phyloP scores from a whole-genome alignment of 2,329 filamentous ascomycete species.

The Reticulascus tulasneorum region DNA sequence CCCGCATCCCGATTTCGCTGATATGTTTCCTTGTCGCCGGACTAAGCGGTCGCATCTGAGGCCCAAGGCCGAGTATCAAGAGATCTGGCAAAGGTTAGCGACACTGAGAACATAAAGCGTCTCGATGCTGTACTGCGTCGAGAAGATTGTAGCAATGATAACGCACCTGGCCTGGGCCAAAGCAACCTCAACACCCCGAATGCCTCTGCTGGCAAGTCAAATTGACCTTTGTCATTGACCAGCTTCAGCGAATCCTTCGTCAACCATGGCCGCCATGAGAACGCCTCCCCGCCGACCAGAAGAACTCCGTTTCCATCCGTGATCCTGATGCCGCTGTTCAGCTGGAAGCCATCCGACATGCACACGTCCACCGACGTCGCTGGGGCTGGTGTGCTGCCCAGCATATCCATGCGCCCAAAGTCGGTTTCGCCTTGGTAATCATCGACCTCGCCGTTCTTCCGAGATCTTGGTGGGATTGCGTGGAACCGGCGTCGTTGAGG shows the following conservation, averaged over 20 bases:
- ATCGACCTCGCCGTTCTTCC: constrained; percentile 1
- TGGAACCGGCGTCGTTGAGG: constrained; percentile 6
- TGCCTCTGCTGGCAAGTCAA: constrained; percentile 65
- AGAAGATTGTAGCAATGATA: neutral
- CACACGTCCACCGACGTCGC: constrained; percentile 82
- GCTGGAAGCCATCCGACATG: constrained; percentile 75
- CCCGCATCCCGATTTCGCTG: constrained; percentile 72
- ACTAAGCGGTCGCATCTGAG: constrained; percentile 69
- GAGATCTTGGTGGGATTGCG: neutral
- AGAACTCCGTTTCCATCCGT: constrained; percentile 67
- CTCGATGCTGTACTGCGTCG: neutral
- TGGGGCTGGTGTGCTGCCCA: constrained; percentile 70
- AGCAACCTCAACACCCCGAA: constrained; percentile 75
- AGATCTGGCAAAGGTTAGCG: constrained; percentile 58
- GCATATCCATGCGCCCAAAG: constrained; percentile 73
- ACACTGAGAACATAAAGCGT: too few relatives aligned
- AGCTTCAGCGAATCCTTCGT: constrained; percentile 41
- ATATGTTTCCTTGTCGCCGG: constrained; percentile 70
- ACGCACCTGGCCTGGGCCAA: constrained; percentile 84
- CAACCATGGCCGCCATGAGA: constrained; percentile 82
- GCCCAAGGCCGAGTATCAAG: constrained; percentile 82
- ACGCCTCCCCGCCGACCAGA: constrained; percentile 82
- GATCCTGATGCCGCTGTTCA: constrained; percentile 76
- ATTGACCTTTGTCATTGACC: constrained; percentile 74
- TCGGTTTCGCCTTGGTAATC: constrained; percentile 43